A percentile compares a stretch with the other conserved stretches of the same genome.
phyloP scores from a whole-genome alignment of 441 rosid genomes.

The Flueggea neowawraea region DNA sequence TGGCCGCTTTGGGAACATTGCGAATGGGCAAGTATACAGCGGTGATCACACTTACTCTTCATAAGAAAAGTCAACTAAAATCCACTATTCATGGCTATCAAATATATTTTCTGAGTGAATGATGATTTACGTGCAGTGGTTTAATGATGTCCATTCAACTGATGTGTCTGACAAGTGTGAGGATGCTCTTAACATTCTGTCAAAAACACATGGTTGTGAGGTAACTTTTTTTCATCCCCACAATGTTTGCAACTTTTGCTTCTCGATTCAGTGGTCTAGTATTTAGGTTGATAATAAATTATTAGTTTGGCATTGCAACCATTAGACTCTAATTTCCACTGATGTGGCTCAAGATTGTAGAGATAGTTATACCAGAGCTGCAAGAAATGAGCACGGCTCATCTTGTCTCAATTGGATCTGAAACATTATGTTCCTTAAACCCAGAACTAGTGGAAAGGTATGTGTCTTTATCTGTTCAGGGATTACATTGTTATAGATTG shows the following conservation, averaged over 20 bases:
- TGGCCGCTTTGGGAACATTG: conserved; percentile 43
- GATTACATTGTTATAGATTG: background rate
- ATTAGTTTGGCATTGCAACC: background rate
- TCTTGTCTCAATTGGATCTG: conserved; percentile 73
- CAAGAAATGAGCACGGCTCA: conserved; percentile 83
- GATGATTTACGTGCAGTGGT: conserved; percentile 62
- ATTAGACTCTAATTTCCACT: conserved; percentile 8
- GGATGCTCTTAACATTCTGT: conserved; percentile 56
- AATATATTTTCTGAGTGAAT: conserved; percentile 11
- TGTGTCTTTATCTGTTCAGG: conserved; percentile 10
- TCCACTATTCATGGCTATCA: background rate
- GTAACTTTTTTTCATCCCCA: conserved; percentile 26
- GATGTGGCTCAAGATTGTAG: conserved; percentile 48
- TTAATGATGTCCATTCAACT: conserved; percentile 77
- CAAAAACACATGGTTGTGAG: conserved; percentile 69
- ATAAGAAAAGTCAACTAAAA: no score
- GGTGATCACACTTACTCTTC: conserved; percentile 33
- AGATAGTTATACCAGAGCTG: conserved; percentile 84
- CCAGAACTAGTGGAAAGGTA: conserved; percentile 77
- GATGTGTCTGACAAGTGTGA: conserved; percentile 78
- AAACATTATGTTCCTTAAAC: conserved; percentile 31
- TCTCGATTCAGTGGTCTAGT: background rate
- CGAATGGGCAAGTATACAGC: conserved; percentile 74
- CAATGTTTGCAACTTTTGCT: no score
- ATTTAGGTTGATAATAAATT: background rate